phyloP scores from a whole-genome alignment of 805 yeast species.

The Komagataella mondaviorum region DNA sequence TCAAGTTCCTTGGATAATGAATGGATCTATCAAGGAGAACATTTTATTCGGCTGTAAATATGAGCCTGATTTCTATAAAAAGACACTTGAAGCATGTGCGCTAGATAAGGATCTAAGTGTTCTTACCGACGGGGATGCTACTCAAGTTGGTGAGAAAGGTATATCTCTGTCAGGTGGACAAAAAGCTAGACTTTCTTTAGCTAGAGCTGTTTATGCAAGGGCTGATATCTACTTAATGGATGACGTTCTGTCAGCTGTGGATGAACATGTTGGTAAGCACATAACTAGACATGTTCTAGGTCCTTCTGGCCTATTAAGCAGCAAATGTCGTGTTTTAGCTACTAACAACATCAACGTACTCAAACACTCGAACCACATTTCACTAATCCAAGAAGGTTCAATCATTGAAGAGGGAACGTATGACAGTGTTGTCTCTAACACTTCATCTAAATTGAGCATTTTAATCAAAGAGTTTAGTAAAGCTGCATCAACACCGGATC shows the following conservation, averaged over 20 bases:
- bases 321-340: slow-evolving; percentile 69
- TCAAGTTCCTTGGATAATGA: slow-evolving; percentile 93
- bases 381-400: slow-evolving; percentile 58
- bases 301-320: slow-evolving; percentile 57
- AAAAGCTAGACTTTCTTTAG: slow-evolving; percentile 83
- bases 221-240: slow-evolving; percentile 82
- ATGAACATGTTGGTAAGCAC: slow-evolving; percentile 87
- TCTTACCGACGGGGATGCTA: slow-evolving; percentile 74
- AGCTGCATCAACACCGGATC: neutral
- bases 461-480: slow-evolving; percentile 54
- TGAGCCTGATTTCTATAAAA: slow-evolving; percentile 68
- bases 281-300: slow-evolving; percentile 75
- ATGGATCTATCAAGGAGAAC: slow-evolving; percentile 80
- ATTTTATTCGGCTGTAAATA: slow-evolving; percentile 74
- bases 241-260: slow-evolving; percentile 91
- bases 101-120: slow-evolving; percentile 60
- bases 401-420: slow-evolving; percentile 56
- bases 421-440: slow-evolving; percentile 30
- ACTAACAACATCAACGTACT: slow-evolving; percentile 81
- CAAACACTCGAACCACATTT: slow-evolving; percentile 56
- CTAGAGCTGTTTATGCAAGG: slow-evolving; percentile 87
- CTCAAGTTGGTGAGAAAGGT: slow-evolving; percentile 94
- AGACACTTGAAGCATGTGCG: slow-evolving; percentile 80
- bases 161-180: slow-evolving; percentile 93
- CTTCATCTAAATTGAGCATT: slow-evolving; percentile 34